phyloP scores from a whole-genome alignment of 495 filamentous ascomycete genomes.

The Neurospora sublineolata region DNA sequence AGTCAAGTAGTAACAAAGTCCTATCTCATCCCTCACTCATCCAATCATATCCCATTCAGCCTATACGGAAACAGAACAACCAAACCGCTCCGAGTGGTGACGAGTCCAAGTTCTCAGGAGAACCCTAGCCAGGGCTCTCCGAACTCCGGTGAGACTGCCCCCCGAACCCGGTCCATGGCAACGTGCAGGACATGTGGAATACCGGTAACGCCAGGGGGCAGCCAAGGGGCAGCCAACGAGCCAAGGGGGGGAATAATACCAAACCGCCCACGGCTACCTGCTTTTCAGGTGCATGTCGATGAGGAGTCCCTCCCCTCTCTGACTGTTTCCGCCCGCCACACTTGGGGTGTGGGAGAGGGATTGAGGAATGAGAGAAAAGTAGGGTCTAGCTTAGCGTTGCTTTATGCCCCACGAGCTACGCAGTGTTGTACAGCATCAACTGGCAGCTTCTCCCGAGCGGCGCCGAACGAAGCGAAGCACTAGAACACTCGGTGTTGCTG shows the following conservation, averaged over 20 bases:
- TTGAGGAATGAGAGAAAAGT: background rate
- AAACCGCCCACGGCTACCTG: background rate
- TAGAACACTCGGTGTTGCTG: background rate
- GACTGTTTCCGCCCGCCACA: background rate
- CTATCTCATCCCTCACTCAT: background rate
- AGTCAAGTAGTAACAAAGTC: background rate
- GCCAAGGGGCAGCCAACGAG: background rate
- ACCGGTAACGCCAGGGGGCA: background rate
- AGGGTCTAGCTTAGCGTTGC: background rate
- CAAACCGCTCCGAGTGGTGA: background rate
- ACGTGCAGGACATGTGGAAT: background rate
- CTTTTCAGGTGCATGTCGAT: background rate
- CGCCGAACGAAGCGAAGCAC: background rate
- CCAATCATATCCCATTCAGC: background rate
- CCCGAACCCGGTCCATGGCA: background rate
- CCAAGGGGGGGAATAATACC: background rate
- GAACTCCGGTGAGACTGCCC: background rate
- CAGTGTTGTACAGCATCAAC: background rate
- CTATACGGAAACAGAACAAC: background rate
- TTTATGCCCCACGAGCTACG: background rate
- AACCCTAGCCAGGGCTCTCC: background rate
- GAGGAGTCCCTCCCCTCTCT: background rate
- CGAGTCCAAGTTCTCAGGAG: background rate
- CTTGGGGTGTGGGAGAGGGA: background rate
- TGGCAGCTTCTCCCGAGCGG: background rate